phyloP scores from a whole-genome alignment of 2,329 filamentous ascomycete species.

The Aspergillus tanneri region DNA sequence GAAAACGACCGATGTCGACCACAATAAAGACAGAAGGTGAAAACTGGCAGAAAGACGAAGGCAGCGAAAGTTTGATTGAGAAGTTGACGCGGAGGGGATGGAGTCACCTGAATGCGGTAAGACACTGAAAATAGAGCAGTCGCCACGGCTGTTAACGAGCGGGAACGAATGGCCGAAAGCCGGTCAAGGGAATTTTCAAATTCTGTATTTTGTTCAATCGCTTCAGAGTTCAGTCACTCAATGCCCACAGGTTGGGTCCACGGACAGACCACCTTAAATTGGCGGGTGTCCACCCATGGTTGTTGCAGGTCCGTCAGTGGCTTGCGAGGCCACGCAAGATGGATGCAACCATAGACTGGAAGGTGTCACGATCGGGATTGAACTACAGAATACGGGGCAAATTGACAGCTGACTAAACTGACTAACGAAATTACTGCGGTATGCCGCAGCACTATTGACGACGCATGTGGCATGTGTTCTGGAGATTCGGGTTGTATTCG shows the following conservation, averaged over 20 bases:
- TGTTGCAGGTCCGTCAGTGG: background rate
- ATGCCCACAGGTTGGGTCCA: background rate
- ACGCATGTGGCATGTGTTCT: too few species aligned
- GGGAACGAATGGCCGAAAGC: too few species aligned
- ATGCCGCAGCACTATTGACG: too few species aligned
- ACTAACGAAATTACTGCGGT: too few species aligned
- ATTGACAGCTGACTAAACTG: too few species aligned
- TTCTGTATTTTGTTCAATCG: too few species aligned
- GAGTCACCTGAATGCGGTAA: slow-evolving; percentile 5
- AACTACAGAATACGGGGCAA: too few species aligned
- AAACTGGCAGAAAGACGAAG: background rate
- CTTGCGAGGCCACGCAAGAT: background rate
- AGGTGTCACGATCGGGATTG: too few species aligned
- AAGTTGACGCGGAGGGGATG: too few species aligned
- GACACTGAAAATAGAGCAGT: slow-evolving; percentile 9
- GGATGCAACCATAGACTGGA: background rate
- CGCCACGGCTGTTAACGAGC: background rate
- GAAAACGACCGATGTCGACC: background rate
- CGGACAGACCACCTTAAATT: background rate
- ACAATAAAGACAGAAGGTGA: slow-evolving; percentile 1
- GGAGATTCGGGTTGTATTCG: too few species aligned
- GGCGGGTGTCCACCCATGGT: background rate
- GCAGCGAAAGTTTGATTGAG: slow-evolving; percentile 1
- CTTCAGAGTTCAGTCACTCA: background rate
- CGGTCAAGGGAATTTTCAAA: too few species aligned